A percentile compares a stretch with the other conserved stretches of the same genome.
Evolutionary conservation across 2,329 filamentous ascomycete genomes (phyloP).

Genomic region (Botrytis hyacinthi): DNA sequence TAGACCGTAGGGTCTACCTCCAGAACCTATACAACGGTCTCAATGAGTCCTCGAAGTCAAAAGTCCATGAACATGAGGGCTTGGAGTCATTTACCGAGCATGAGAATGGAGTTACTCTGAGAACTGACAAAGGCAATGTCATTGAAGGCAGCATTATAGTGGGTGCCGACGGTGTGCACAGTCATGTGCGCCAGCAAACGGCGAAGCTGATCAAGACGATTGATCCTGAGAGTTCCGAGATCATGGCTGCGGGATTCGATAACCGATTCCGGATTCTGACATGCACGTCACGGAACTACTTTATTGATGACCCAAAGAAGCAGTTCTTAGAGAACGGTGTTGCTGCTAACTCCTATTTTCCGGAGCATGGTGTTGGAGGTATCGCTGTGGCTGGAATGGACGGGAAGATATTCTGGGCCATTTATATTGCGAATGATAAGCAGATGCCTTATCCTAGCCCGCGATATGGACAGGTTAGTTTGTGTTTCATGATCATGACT

Average conservation of each 20-base stretch:
- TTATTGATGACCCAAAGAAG: slow-evolving; percentile 10
- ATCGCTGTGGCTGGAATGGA: slow-evolving; percentile 12
- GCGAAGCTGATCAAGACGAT: slow-evolving; percentile 5
- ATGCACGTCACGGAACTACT: slow-evolving; percentile 7
- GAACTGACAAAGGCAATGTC: slow-evolving; percentile 11
- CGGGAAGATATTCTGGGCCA: slow-evolving; percentile 9
- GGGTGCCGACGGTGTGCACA: slow-evolving; percentile 34
- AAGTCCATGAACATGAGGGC: slow-evolving; percentile 3
- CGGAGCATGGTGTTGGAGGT: slow-evolving; percentile 12
- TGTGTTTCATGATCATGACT: background rate
- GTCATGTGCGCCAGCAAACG: slow-evolving; percentile 37
- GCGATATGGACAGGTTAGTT: slow-evolving; percentile 13
- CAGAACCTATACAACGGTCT: slow-evolving; percentile 11
- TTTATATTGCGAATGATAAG: slow-evolving; percentile 12
- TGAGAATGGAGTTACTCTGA: slow-evolving; percentile 6
- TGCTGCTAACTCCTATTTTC: slow-evolving; percentile 4
- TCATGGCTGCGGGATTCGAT: slow-evolving; percentile 13
- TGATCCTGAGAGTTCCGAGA: slow-evolving; percentile 8
- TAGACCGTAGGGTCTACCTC: slow-evolving; percentile 7
- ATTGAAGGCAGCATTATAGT: slow-evolving; percentile 27
- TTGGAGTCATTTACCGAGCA: slow-evolving; percentile 11
- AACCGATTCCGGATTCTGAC: slow-evolving; percentile 8
- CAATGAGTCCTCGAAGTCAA: slow-evolving; percentile 4
- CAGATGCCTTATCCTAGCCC: slow-evolving; percentile 2
- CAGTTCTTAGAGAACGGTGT: slow-evolving; percentile 3